A percentile compares a stretch with the other conserved stretches of the same genome.
These are phyloP conservation scores for Digitaria exilis DNA, from an alignment of 202 grass and related monocot species.

Conservation along the genomic window DNA sequence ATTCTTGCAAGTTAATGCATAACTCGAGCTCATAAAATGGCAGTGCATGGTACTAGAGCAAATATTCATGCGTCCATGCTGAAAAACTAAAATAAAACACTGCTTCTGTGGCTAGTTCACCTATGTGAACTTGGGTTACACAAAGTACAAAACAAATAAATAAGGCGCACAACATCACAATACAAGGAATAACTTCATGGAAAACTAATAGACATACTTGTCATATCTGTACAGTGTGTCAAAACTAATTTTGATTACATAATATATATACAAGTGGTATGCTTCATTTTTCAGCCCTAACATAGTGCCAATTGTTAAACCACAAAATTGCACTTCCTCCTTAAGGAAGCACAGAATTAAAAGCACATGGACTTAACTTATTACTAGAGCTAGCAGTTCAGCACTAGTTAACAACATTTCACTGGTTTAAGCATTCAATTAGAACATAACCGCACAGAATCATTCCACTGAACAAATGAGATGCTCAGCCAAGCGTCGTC, in stretches of 20 bases:
- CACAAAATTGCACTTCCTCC: background rate
- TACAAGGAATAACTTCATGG: background rate
- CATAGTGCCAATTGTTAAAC: background rate
- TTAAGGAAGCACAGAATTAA: background rate
- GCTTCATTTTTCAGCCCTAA: background rate
- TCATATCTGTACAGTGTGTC: background rate
- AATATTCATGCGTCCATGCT: background rate
- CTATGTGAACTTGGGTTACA: background rate
- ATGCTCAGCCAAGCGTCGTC: background rate
- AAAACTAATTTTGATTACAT: background rate
- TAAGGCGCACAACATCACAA: background rate
- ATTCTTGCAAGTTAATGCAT: conserved; percentile 22
- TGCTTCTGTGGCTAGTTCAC: background rate
- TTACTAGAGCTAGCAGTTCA: background rate
- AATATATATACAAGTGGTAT: background rate
- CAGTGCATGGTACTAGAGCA: background rate
- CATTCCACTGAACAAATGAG: background rate
- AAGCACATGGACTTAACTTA: background rate
- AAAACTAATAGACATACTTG: background rate
- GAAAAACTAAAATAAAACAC: background rate
- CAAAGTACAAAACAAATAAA: background rate
- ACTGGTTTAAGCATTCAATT: background rate
- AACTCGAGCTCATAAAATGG: background rate
- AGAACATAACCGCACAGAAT: background rate
- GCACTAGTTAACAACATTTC: background rate